Conservation (phyloP, 169 alveolate species). For the Sarcocystis neurona region DNA sequence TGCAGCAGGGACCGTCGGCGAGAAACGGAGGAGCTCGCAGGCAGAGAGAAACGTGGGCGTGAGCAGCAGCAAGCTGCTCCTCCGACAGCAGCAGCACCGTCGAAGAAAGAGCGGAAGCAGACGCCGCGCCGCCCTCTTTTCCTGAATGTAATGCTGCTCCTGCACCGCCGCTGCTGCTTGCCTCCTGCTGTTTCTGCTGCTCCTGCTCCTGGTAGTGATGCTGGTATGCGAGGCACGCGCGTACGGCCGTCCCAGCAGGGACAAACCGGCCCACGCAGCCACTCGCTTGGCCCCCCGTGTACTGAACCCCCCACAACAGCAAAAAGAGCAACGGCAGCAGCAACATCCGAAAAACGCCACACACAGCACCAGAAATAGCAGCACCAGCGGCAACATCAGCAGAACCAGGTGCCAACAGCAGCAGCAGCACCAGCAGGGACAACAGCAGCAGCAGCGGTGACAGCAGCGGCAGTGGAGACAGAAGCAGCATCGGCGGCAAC, state of each 20-base stretch:
- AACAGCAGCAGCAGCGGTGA: background rate
- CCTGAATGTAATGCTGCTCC: too few relatives aligned
- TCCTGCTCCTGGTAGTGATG: too few relatives aligned
- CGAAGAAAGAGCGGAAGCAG: too few relatives aligned
- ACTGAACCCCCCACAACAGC: slow-evolving; percentile 8
- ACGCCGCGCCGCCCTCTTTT: too few relatives aligned
- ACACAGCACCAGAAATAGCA: slow-evolving; percentile 1
- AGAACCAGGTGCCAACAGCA: background rate
- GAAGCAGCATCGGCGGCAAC: background rate
- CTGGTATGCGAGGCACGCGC: slow-evolving; percentile 19
- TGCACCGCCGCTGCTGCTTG: too few relatives aligned
- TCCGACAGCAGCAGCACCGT: too few relatives aligned
- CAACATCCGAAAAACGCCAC: background rate
- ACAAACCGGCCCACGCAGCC: slow-evolving; percentile 50
- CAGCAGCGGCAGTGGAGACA: background rate
- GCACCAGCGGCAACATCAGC: background rate
- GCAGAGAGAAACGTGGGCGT: too few relatives aligned
- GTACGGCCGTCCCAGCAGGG: slow-evolving; percentile 39
- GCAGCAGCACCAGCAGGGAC: background rate
- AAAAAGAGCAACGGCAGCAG: background rate
- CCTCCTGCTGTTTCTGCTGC: too few relatives aligned
- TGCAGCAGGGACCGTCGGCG: too few relatives aligned
- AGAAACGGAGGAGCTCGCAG: too few relatives aligned
- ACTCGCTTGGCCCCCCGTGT: slow-evolving; percentile 53
- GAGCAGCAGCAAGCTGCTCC: too few relatives aligned